Percentiles rank a stretch among this genome's conserved stretches.
Evolutionary conservation across 768 basidiomycete species (phyloP).

Genomic region (Boletales sp.): DNA sequence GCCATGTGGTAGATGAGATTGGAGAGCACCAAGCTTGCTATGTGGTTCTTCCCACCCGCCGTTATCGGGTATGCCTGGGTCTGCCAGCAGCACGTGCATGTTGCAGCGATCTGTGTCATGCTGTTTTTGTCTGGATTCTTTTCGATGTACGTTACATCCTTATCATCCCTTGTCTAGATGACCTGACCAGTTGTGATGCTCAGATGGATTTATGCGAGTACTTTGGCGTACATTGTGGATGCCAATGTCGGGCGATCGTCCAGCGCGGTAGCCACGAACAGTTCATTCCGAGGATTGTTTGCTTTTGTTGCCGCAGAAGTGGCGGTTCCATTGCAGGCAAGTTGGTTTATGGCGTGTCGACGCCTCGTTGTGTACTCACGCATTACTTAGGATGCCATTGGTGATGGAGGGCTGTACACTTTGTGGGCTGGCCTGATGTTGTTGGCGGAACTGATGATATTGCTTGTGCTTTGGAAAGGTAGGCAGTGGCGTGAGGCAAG

Average conservation of each 20-base stretch:
- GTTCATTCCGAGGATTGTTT: slow-evolving; percentile 63
- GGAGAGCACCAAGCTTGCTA: slow-evolving; percentile 55
- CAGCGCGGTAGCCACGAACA: slow-evolving; percentile 73
- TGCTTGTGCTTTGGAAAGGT: slow-evolving; percentile 63
- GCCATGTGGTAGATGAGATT: slow-evolving; percentile 59
- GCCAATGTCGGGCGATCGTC: slow-evolving; percentile 80
- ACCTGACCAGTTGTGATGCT: background rate
- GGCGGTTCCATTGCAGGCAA: slow-evolving; percentile 74
- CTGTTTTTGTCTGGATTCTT: slow-evolving; percentile 76
- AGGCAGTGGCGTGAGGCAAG: slow-evolving; percentile 54
- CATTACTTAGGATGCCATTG: slow-evolving; percentile 54
- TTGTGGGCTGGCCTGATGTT: slow-evolving; percentile 59
- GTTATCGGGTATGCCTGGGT: slow-evolving; percentile 78
- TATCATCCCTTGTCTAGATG: background rate
- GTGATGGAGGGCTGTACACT: slow-evolving; percentile 80
- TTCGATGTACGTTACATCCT: slow-evolving; percentile 50
- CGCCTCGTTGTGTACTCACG: background rate
- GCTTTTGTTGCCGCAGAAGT: slow-evolving; percentile 73
- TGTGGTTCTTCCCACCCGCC: slow-evolving; percentile 51
- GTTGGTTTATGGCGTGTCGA: background rate
- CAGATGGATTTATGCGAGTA: slow-evolving; percentile 63
- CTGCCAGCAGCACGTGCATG: slow-evolving; percentile 56
- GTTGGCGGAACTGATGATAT: slow-evolving; percentile 49
- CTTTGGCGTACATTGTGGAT: slow-evolving; percentile 85
- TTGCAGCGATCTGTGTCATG: slow-evolving; percentile 68